Percentiles rank a stretch among this genome's conserved stretches.
Evolutionary conservation across 306 rosid species (phyloP).

Genomic region (Trifolium fragiferum): DNA sequence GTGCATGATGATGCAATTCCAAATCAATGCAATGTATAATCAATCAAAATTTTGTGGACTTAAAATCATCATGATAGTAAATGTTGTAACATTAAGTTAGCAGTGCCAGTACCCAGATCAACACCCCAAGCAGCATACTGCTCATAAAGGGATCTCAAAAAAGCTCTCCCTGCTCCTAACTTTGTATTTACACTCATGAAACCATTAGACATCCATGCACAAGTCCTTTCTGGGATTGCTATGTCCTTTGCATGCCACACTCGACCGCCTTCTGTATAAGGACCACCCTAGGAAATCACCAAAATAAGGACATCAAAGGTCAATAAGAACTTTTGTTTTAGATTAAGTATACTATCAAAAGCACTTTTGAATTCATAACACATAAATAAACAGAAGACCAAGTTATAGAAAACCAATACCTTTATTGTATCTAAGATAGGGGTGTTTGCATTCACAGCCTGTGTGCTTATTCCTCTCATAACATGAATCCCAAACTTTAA

Average conservation of each 20-base stretch:
- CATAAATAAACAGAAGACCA: neutral
- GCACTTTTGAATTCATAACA: neutral
- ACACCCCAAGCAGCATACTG: conserved; percentile 97
- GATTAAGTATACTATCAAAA: too few relatives aligned
- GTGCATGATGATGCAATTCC: conserved; percentile 8
- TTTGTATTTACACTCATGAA: conserved; percentile 89
- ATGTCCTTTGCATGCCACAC: conserved; percentile 86
- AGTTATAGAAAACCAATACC: conserved; percentile 57
- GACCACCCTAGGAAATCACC: conserved; percentile 59
- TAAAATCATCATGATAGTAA: conserved; percentile 21
- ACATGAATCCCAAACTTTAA: conserved; percentile 95
- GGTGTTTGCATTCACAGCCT: conserved; percentile 90
- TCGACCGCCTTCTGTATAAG: conserved; percentile 72
- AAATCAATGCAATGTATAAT: neutral
- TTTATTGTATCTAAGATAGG: conserved; percentile 73
- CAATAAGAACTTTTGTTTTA: too few relatives aligned
- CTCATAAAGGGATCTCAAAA: conserved; percentile 76
- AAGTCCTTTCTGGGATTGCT: conserved; percentile 69
- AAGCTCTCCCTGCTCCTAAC: conserved; percentile 88
- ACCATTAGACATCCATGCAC: conserved; percentile 91
- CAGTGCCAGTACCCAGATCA: conserved; percentile 72
- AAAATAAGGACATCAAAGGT: conserved; percentile 30
- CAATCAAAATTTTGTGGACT: neutral
- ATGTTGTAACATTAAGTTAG: conserved; percentile 24
- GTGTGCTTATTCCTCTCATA: conserved; percentile 98